Conservation (phyloP, 2,329 filamentous ascomycete genomes). For the Mollisia scopiformis region DNA sequence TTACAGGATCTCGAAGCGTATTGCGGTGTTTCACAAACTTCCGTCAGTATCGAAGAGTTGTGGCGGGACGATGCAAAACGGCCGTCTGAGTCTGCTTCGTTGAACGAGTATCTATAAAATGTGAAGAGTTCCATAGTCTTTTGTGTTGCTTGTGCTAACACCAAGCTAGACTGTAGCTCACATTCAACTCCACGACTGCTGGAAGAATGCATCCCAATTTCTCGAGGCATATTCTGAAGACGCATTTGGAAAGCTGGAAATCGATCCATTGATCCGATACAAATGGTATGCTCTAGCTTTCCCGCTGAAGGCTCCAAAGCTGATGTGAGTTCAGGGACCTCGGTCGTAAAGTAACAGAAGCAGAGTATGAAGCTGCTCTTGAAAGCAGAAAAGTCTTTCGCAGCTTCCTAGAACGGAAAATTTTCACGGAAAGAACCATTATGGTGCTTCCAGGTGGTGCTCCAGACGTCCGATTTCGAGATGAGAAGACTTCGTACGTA, state of each 20-base stretch:
- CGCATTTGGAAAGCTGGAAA: slow-evolving; percentile 5
- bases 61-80: neutral
- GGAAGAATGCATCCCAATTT: slow-evolving; percentile 17
- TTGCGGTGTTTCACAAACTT: neutral
- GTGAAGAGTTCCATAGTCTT: neutral
- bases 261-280: slow-evolving; percentile 19
- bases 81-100: neutral
- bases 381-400: slow-evolving; percentile 14
- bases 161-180: slow-evolving; percentile 17
- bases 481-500: slow-evolving; percentile 8
- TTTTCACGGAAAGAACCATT: slow-evolving; percentile 19
- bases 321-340: slow-evolving; percentile 15
- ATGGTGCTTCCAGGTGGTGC: slow-evolving; percentile 21
- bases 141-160: neutral
- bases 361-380: slow-evolving; percentile 10
- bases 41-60: neutral
- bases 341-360: slow-evolving; percentile 13
- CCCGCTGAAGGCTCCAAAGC: neutral
- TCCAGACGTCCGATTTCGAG: slow-evolving; percentile 13
- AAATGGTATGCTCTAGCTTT: slow-evolving; percentile 4
- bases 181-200: slow-evolving; percentile 22
- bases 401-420: slow-evolving; percentile 13
- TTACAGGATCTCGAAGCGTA: slow-evolving; percentile 1
- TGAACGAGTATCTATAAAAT: slow-evolving; percentile 9
- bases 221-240: slow-evolving; percentile 8